Conservation (phyloP, 2,329 filamentous ascomycete species). For the Chaetothyriales sp. region DNA sequence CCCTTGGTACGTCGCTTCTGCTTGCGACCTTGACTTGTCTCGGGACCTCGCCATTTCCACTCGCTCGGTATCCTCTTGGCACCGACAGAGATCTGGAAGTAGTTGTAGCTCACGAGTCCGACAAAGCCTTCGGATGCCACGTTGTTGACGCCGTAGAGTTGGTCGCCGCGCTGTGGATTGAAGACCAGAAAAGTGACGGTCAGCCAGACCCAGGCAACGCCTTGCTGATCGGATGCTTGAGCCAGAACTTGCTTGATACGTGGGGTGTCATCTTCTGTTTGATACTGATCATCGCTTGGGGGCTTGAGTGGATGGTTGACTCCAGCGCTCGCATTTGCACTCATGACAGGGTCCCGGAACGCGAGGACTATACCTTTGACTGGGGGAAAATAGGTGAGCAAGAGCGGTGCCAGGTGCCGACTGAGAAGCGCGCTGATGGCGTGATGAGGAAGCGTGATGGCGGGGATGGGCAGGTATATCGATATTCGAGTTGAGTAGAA, state of each 20-base stretch:
- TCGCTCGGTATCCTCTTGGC: constrained; percentile 56
- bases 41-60: constrained; percentile 66
- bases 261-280: constrained; percentile 21
- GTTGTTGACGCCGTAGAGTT: constrained; percentile 55
- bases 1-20: constrained; percentile 17
- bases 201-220: constrained; percentile 74
- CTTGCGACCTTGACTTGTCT: constrained; percentile 19
- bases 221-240: constrained; percentile 60
- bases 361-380: constrained; percentile 37
- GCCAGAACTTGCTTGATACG: constrained; percentile 22
- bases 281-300: constrained; percentile 20
- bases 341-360: constrained; percentile 15
- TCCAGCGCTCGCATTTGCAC: constrained; percentile 22
- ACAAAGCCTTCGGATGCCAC: constrained; percentile 81
- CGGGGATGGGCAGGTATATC: constrained; percentile 50
- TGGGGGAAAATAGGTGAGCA: constrained; percentile 50
- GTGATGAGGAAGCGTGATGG: constrained; percentile 39
- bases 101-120: constrained; percentile 75
- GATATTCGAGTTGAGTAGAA: constrained; percentile 26
- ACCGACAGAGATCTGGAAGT: constrained; percentile 83
- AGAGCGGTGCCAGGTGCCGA: constrained; percentile 47
- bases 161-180: constrained; percentile 56
- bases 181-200: constrained; percentile 80
- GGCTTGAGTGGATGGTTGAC: constrained; percentile 25
- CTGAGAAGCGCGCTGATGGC: constrained; percentile 46